Percentiles rank a stretch among this genome's conserved stretches.
Conservation (phyloP, 2,329 filamentous ascomycete genomes). For the Curvularia spicifera region DNA sequence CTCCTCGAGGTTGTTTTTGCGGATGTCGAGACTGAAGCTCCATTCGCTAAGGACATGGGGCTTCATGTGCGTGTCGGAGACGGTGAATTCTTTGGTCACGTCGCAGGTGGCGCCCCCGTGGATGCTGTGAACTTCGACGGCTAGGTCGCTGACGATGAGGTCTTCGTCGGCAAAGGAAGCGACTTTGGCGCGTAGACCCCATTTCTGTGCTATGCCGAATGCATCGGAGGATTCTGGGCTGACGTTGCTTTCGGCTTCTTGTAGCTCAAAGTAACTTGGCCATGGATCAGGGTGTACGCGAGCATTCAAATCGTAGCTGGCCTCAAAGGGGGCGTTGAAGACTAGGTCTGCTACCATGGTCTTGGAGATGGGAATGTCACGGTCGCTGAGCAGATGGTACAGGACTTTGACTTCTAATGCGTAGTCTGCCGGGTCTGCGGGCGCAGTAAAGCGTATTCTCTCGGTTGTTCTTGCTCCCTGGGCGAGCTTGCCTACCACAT, state of each 20-base stretch:
- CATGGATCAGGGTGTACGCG: constrained; percentile 78
- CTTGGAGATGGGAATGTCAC: constrained; percentile 81
- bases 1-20: constrained; percentile 82
- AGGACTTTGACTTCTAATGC: constrained; percentile 74
- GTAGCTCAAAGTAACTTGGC: constrained; percentile 82
- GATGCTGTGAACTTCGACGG: constrained; percentile 66
- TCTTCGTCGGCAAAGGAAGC: constrained; percentile 76
- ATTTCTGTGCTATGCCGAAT: constrained; percentile 77
- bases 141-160: constrained; percentile 68
- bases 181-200: constrained; percentile 74
- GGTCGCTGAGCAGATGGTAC: constrained; percentile 81
- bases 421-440: constrained; percentile 60
- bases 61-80: constrained; percentile 54
- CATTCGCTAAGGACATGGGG: constrained; percentile 75
- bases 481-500: constrained; percentile 46
- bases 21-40: constrained; percentile 74
- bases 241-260: constrained; percentile 50
- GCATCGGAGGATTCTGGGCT: constrained; percentile 46
- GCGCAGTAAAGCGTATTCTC: constrained; percentile 50
- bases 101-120: constrained; percentile 68
- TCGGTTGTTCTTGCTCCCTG: constrained; percentile 43
- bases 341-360: constrained; percentile 71
- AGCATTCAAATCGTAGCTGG: constrained; percentile 86
- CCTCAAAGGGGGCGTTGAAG: constrained; percentile 85
- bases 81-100: constrained; percentile 41